Conservation (phyloP, 2,329 filamentous ascomycete species). For the Aspergillus niger region DNA sequence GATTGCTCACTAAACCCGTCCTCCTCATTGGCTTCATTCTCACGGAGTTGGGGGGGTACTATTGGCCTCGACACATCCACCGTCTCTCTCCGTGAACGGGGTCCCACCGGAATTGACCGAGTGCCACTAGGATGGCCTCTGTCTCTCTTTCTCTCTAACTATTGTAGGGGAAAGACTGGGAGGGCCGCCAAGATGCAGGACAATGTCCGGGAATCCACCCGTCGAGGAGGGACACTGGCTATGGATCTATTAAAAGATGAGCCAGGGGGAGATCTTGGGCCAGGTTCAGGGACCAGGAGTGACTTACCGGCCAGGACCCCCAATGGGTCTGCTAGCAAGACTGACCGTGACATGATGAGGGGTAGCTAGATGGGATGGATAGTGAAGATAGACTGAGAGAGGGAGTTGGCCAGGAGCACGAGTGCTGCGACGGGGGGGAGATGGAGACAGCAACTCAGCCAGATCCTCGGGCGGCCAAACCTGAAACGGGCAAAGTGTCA, state of each 20-base stretch:
- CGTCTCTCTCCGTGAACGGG: background rate
- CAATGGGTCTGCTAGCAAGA: no score
- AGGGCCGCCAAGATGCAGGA: background rate
- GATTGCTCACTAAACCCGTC: conserved; percentile 18
- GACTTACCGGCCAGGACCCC: no score
- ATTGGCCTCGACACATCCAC: conserved; percentile 12
- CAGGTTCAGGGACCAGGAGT: no score
- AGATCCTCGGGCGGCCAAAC: background rate
- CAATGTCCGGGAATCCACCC: background rate
- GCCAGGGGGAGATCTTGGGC: no score
- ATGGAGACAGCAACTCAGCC: background rate
- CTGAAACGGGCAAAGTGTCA: conserved; percentile 13
- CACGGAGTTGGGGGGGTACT: background rate
- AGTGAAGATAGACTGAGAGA: no score
- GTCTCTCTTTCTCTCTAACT: no score
- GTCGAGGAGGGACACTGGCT: background rate
- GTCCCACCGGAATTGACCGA: background rate
- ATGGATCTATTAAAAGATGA: no score
- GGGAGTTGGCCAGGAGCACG: background rate
- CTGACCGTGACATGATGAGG: no score
- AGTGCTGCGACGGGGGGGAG: background rate
- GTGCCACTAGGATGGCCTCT: background rate
- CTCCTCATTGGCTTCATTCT: no score
- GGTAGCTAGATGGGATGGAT: no score
- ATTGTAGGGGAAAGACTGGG: background rate